A percentile compares a stretch with the other conserved stretches of the same genome.
Evolutionary conservation across 2,329 filamentous ascomycete species (phyloP).

Genomic region (Karstenula rhodostoma): DNA sequence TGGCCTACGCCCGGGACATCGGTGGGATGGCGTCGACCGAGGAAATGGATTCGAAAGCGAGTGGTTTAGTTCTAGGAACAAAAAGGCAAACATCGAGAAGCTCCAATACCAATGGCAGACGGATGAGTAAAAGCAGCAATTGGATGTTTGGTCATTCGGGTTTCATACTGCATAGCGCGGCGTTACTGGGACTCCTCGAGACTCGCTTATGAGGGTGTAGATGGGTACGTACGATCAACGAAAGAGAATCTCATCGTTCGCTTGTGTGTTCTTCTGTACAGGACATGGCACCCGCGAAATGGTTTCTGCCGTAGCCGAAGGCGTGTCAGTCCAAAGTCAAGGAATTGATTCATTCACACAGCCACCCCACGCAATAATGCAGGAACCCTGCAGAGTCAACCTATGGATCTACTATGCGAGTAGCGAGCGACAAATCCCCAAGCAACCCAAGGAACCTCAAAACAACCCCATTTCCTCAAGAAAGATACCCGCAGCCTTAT

Average conservation of each 20-base stretch:
- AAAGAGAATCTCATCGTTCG: background rate
- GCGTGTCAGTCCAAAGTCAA: background rate
- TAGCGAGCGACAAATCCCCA: too few relatives aligned
- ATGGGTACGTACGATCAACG: background rate
- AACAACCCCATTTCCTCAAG: background rate
- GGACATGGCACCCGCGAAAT: background rate
- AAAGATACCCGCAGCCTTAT: background rate
- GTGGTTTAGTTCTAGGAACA: constrained; percentile 88
- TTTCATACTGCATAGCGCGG: constrained; percentile 13
- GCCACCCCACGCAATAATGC: background rate
- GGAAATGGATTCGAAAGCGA: constrained; percentile 93
- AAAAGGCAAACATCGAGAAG: constrained; percentile 76
- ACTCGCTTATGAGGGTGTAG: background rate
- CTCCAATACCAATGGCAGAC: constrained; percentile 95
- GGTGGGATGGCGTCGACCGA: constrained; percentile 97
- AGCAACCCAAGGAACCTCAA: background rate
- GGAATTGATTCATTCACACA: background rate
- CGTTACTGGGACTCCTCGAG: background rate
- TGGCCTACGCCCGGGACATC: constrained; percentile 87
- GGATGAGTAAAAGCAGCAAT: constrained; percentile 69
- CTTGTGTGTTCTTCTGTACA: background rate
- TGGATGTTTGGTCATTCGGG: background rate
- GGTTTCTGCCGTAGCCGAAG: background rate
- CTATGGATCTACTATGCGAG: background rate
- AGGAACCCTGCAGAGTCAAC: background rate